phyloP scores from a whole-genome alignment of 345 rosid species.

The Lepidium africanum region DNA sequence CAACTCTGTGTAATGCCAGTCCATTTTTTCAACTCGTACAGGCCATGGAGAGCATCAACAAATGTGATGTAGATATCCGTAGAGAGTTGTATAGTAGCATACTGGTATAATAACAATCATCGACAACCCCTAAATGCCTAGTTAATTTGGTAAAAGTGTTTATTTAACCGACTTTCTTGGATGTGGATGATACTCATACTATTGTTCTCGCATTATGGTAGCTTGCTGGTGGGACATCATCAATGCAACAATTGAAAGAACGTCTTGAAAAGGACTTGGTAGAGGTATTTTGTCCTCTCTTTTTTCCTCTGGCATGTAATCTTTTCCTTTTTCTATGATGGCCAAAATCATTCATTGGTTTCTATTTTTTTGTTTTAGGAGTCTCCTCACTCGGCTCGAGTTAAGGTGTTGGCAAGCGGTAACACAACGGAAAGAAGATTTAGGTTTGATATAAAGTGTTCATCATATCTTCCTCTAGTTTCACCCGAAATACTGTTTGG shows the following conservation, averaged over 20 bases:
- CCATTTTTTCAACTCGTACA: conserved; percentile 26
- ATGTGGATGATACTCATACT: neutral
- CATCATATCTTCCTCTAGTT: neutral
- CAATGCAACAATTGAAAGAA: conserved; percentile 98
- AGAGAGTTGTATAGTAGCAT: conserved; percentile 90
- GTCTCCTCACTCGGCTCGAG: conserved; percentile 98
- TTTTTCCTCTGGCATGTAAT: neutral
- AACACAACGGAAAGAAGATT: conserved; percentile 82
- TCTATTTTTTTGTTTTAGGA: conserved; percentile 45
- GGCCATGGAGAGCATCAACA: conserved; percentile 93
- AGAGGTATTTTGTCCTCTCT: conserved; percentile 45
- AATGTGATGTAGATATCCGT: conserved; percentile 89
- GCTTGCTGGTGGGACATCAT: conserved; percentile 99
- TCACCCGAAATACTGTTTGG: neutral
- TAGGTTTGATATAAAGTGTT: conserved; percentile 47
- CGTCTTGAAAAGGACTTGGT: conserved; percentile 96
- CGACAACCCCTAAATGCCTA: neutral
- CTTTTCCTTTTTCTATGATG: neutral
- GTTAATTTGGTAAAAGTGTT: neutral
- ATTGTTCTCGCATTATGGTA: conserved; percentile 23
- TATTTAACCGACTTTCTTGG: neutral
- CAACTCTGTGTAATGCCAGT: neutral
- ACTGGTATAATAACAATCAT: conserved; percentile 48
- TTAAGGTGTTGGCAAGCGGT: conserved; percentile 94
- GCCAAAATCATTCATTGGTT: neutral